These are phyloP conservation scores for Podaxis rugospora DNA, from an alignment of 768 basidiomycete genomes.

Conservation along the genomic window DNA sequence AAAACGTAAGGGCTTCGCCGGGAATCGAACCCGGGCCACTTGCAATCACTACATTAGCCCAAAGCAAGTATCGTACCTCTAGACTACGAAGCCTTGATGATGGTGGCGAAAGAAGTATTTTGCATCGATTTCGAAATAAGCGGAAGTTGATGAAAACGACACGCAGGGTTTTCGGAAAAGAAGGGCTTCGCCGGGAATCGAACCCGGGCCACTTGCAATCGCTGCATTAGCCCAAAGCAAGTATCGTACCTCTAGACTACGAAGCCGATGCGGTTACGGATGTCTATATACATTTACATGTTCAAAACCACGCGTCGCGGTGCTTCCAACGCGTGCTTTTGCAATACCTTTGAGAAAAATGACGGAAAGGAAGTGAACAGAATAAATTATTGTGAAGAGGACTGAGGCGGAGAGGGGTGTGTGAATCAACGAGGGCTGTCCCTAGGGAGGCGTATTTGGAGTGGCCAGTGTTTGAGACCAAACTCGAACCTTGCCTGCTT, in stretches of 20 bases:
- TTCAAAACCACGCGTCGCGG: not conserved
- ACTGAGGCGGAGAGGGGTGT: not conserved
- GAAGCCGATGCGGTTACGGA: slow-evolving; percentile 13
- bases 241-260: slow-evolving; percentile 43
- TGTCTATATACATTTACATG: not conserved
- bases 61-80: slow-evolving; percentile 51
- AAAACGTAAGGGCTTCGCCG: slow-evolving; percentile 33
- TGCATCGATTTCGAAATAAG: not conserved
- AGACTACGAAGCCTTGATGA: slow-evolving; percentile 24
- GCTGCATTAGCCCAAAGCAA: slow-evolving; percentile 37
- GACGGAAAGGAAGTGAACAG: not conserved
- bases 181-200: slow-evolving; percentile 43
- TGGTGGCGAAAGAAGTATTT: not conserved
- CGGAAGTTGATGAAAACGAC: not conserved
- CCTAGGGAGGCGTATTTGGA: slow-evolving; percentile 2
- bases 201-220: slow-evolving; percentile 47
- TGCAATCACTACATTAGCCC: slow-evolving; percentile 33
- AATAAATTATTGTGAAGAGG: not conserved
- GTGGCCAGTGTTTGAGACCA: slow-evolving; percentile 5
- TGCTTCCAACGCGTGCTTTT: not conserved
- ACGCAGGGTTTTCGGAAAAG: not conserved
- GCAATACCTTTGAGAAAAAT: not conserved
- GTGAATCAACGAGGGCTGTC: not conserved
- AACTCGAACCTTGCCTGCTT: not conserved
- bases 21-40: slow-evolving; percentile 50